A percentile compares a stretch with the other conserved stretches of the same genome.
These are phyloP conservation scores for Hortiboletus flavorubellus DNA, from an alignment of 768 basidiomycete species.

Conservation along the genomic window DNA sequence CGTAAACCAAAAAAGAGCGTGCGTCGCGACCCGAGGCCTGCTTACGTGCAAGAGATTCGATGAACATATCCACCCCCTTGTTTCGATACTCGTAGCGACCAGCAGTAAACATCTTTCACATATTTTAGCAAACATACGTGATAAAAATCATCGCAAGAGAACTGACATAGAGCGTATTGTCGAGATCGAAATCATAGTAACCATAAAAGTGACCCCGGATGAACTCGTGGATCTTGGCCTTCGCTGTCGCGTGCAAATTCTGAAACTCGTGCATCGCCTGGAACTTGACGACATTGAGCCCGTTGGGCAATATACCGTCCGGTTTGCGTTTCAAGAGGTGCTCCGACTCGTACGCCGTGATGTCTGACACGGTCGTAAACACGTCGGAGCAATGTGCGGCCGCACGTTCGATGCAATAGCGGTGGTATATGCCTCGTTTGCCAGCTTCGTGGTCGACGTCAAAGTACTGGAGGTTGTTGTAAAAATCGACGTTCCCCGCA, in stretches of 20 bases:
- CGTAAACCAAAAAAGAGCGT: neutral
- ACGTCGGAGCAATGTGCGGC: constrained; percentile 96
- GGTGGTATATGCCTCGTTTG: constrained; percentile 97
- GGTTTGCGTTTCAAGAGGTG: constrained; percentile 96
- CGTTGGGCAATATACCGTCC: constrained; percentile 96
- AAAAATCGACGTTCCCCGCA: constrained; percentile 97
- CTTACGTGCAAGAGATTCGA: constrained; percentile 89
- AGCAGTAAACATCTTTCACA: constrained; percentile 89
- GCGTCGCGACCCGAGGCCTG: constrained; percentile 7
- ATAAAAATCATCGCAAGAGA: neutral
- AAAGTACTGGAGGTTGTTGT: constrained; percentile 99
- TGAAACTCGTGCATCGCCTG: constrained; percentile 99
- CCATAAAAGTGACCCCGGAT: constrained; percentile 98
- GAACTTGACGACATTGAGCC: constrained; percentile 98
- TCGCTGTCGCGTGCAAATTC: constrained; percentile 87
- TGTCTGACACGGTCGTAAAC: constrained; percentile 97
- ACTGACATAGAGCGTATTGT: constrained; percentile 81
- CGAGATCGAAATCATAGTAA: constrained; percentile 93
- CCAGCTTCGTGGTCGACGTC: constrained; percentile 99
- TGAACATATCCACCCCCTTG: constrained; percentile 99
- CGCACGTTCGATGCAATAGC: constrained; percentile 96
- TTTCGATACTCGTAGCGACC: constrained; percentile 99
- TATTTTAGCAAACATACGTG: constrained; percentile 1
- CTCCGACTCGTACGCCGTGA: constrained; percentile 96
- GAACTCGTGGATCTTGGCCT: constrained; percentile 99